These are phyloP conservation scores for Phaffia rhodozyma DNA, from an alignment of 1,284 basidiomycete species.

Conservation along the genomic window DNA sequence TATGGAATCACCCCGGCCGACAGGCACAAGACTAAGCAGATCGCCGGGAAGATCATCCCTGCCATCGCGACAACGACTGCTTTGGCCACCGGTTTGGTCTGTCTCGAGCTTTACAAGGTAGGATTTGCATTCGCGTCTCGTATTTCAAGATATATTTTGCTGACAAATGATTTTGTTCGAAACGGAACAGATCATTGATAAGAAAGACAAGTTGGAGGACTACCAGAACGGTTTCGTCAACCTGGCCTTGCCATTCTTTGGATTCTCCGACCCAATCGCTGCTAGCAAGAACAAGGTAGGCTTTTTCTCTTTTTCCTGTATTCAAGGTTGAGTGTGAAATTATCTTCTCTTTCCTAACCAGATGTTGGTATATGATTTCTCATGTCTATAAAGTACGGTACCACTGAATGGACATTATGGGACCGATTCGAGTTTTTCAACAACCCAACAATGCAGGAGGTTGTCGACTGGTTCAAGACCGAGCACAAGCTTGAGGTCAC, in stretches of 20 bases:
- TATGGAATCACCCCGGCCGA: slow-evolving; percentile 84
- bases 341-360: slow-evolving; percentile 1
- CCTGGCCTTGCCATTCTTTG: slow-evolving; percentile 95
- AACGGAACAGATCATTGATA: slow-evolving; percentile 67
- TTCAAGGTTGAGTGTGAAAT: neutral
- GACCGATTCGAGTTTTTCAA: slow-evolving; percentile 87
- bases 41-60: slow-evolving; percentile 99
- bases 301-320: neutral
- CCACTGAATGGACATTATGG: slow-evolving; percentile 95
- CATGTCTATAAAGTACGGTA: slow-evolving; percentile 45
- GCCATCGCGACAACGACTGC: slow-evolving; percentile 98
- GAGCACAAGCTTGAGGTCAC: slow-evolving; percentile 78
- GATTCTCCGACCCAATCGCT: slow-evolving; percentile 94
- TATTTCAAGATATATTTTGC: neutral
- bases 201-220: slow-evolving; percentile 80
- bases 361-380: neutral
- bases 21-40: slow-evolving; percentile 91
- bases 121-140: slow-evolving; percentile 14
- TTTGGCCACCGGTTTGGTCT: slow-evolving; percentile 86
- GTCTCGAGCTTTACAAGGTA: slow-evolving; percentile 94
- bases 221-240: slow-evolving; percentile 99
- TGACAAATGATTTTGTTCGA: neutral
- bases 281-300: slow-evolving; percentile 67
- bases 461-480: slow-evolving; percentile 72
- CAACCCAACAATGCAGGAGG: slow-evolving; percentile 77